These are phyloP conservation scores for Solanum pennellii DNA, from an alignment of 257 asterid genomes.

Conservation along the genomic window DNA sequence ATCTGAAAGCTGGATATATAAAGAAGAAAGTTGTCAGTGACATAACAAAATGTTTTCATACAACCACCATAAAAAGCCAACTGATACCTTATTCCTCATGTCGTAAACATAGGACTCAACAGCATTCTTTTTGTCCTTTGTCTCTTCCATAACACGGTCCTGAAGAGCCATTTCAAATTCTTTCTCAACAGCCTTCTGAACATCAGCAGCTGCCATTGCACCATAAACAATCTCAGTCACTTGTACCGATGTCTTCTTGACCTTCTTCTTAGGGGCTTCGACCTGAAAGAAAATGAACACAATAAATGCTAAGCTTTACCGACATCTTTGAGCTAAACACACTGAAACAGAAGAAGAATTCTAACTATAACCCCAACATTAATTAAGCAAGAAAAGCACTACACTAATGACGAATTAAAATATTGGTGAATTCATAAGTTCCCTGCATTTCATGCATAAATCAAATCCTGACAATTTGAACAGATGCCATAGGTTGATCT, in stretches of 20 bases:
- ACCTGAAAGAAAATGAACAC: constrained; percentile 3
- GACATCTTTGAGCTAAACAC: neutral
- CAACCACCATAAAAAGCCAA: neutral
- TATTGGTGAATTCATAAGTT: neutral
- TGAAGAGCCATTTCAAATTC: constrained; percentile 98
- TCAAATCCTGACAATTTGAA: neutral
- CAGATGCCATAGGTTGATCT: neutral
- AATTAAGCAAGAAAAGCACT: neutral
- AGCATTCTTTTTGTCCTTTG: constrained; percentile 93
- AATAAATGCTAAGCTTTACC: neutral
- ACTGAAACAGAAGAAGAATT: neutral
- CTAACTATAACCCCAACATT: neutral
- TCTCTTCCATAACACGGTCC: constrained; percentile 97
- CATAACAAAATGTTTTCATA: neutral
- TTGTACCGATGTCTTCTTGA: constrained; percentile 59
- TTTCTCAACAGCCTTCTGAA: constrained; percentile 86
- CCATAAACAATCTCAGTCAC: constrained; percentile 71
- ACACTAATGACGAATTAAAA: neutral
- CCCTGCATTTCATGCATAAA: neutral
- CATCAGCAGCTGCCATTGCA: constrained; percentile 51
- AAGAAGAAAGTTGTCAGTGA: neutral
- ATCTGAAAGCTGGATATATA: constrained; percentile 54
- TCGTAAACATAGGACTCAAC: constrained; percentile 95
- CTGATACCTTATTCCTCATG: constrained; percentile 74
- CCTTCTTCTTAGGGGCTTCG: constrained; percentile 87